A percentile compares a stretch with the other conserved stretches of the same genome.
Evolutionary conservation across 2,329 filamentous ascomycete genomes (phyloP).

Genomic region (Diaporthe australafricana): DNA sequence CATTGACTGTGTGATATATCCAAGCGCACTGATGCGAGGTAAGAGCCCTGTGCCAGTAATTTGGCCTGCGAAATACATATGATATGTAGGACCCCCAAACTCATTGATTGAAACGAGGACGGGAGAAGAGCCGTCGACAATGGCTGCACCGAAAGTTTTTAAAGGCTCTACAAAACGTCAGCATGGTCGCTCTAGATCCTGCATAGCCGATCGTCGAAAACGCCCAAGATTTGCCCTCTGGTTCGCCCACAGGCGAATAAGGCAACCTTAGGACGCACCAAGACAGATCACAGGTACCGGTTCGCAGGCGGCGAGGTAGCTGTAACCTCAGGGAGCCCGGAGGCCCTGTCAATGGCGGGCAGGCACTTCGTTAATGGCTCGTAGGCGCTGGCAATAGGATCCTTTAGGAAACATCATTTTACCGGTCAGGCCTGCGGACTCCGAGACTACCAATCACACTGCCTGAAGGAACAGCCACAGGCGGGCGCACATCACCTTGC

Average conservation of each 20-base stretch:
- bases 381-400: background rate
- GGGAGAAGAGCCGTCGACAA: background rate
- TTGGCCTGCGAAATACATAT: background rate
- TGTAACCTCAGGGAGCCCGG: background rate
- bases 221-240: background rate
- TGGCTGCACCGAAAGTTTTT: background rate
- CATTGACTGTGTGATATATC: too few relatives aligned
- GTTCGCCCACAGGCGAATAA: background rate
- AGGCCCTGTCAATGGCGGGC: background rate
- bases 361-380: background rate
- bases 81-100: too few relatives aligned
- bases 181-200: background rate
- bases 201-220: background rate
- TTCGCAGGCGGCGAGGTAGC: background rate
- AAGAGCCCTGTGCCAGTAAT: background rate
- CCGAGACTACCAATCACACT: slow-evolving; percentile 10
- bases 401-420: background rate
- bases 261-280: background rate
- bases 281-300: background rate
- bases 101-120: too few relatives aligned
- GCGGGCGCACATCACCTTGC: background rate
- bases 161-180: background rate
- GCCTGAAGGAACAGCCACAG: background rate
- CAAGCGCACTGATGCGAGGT: too few relatives aligned
- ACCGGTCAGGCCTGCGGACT: background rate